These are phyloP conservation scores for Amanita pseudoporphyria DNA, from an alignment of 768 basidiomycete genomes.

Conservation along the genomic window DNA sequence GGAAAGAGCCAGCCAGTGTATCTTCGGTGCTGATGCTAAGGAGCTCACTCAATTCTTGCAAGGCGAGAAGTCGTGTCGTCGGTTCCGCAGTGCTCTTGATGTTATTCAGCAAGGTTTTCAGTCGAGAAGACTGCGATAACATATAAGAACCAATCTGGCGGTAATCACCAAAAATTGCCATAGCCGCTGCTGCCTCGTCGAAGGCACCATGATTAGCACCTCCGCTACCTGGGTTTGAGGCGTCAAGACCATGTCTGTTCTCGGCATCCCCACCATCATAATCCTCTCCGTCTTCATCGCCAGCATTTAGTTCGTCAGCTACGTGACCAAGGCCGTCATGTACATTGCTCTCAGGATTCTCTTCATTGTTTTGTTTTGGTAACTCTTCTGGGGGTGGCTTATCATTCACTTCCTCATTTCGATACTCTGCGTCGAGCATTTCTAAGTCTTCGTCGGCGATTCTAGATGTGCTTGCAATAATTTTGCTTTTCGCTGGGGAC, in stretches of 20 bases:
- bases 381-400: slow-evolving; percentile 25
- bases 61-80: slow-evolving; percentile 75
- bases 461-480: slow-evolving; percentile 55
- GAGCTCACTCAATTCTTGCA: slow-evolving; percentile 92
- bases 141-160: slow-evolving; percentile 88
- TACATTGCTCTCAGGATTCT: slow-evolving; percentile 26
- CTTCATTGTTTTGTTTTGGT: background rate
- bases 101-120: slow-evolving; percentile 85
- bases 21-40: slow-evolving; percentile 97
- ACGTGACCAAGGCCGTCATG: slow-evolving; percentile 31
- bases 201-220: slow-evolving; percentile 42
- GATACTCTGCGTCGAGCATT: slow-evolving; percentile 57
- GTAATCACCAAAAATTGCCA: slow-evolving; percentile 83
- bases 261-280: slow-evolving; percentile 42
- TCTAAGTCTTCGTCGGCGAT: slow-evolving; percentile 65
- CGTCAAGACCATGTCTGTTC: slow-evolving; percentile 26
- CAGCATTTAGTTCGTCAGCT: slow-evolving; percentile 30
- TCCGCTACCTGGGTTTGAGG: slow-evolving; percentile 28
- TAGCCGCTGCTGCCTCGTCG: slow-evolving; percentile 59
- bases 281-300: slow-evolving; percentile 27
- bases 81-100: slow-evolving; percentile 81
- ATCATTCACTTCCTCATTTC: slow-evolving; percentile 5
- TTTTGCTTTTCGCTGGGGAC: slow-evolving; percentile 46
- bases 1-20: slow-evolving; percentile 92
- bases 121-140: slow-evolving; percentile 76